These are phyloP conservation scores for Vickermania spadyakhi DNA, from an alignment of 208 protist genomes.

Conservation along the genomic window DNA sequence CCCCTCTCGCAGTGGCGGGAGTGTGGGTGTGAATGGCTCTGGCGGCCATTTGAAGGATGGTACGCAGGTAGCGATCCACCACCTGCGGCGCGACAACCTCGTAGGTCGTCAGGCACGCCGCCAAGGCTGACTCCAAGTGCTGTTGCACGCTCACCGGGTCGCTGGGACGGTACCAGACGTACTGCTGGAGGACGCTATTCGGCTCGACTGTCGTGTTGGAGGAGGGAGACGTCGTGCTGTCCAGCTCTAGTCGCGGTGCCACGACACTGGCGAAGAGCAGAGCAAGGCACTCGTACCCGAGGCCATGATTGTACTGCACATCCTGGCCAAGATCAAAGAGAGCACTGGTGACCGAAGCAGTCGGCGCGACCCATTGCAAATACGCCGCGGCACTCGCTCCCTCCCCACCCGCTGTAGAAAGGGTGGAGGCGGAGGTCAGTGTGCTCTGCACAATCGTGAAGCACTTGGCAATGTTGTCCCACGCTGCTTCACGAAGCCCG, in stretches of 20 bases:
- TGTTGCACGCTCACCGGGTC: constrained; percentile 5
- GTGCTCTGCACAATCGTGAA: constrained; percentile 43
- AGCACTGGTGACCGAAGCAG: constrained; percentile 1
- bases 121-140: constrained; percentile 30
- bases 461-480: constrained; percentile 57
- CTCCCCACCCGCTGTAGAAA: background rate
- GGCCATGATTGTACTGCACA: constrained; percentile 79
- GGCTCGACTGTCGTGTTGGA: background rate
- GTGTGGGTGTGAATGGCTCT: no score
- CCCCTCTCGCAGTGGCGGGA: background rate
- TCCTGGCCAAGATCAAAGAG: constrained; percentile 57
- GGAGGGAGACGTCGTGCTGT: background rate
- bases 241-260: constrained; percentile 45
- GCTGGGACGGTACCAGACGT: constrained; percentile 1
- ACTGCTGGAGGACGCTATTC: background rate
- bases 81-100: constrained; percentile 84
- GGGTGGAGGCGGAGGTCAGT: constrained; percentile 8
- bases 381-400: constrained; percentile 2
- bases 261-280: constrained; percentile 79
- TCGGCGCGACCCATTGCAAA: background rate
- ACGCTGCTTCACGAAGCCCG: constrained; percentile 47
- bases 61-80: constrained; percentile 64
- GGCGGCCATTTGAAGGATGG: constrained; percentile 59
- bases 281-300: constrained; percentile 79
- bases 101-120: constrained; percentile 68